A percentile compares a stretch with the other conserved stretches of the same genome.
phyloP scores from a whole-genome alignment of 2,329 filamentous ascomycete species.

The Epichloe amarillans region DNA sequence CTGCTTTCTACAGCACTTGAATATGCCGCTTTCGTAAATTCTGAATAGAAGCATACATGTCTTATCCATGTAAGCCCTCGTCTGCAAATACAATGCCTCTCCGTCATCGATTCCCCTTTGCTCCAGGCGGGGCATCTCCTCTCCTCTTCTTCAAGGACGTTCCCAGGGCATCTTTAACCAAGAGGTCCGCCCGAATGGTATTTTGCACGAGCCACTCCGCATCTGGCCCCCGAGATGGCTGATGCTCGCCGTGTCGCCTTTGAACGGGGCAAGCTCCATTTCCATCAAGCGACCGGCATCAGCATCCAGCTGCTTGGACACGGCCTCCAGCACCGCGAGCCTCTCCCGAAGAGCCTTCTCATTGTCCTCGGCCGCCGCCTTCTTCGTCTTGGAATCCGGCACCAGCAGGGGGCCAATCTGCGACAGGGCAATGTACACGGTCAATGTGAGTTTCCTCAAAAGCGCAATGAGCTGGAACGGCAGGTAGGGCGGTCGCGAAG shows the following conservation, averaged over 20 bases:
- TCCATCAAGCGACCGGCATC: conserved; percentile 60
- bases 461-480: conserved; percentile 76
- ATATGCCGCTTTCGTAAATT: no score
- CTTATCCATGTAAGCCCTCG: neutral
- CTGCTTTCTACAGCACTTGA: no score
- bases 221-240: conserved; percentile 53
- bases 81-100: neutral
- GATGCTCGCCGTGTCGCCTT: conserved; percentile 52
- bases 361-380: conserved; percentile 19
- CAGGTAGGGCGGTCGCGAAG: conserved; percentile 48
- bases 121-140: conserved; percentile 48
- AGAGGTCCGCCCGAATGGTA: conserved; percentile 63
- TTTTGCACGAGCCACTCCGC: conserved; percentile 84
- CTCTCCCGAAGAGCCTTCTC: conserved; percentile 44
- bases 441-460: conserved; percentile 62
- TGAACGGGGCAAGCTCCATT: conserved; percentile 71
- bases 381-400: conserved; percentile 22
- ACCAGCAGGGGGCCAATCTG: conserved; percentile 61
- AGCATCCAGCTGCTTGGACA: conserved; percentile 46
- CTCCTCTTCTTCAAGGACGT: conserved; percentile 50
- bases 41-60: neutral
- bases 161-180: conserved; percentile 69
- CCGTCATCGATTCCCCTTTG: conserved; percentile 33
- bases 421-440: conserved; percentile 69
- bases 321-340: conserved; percentile 51